Conservation (phyloP, 2,329 filamentous ascomycete genomes). For the Pezicula carpinea region DNA sequence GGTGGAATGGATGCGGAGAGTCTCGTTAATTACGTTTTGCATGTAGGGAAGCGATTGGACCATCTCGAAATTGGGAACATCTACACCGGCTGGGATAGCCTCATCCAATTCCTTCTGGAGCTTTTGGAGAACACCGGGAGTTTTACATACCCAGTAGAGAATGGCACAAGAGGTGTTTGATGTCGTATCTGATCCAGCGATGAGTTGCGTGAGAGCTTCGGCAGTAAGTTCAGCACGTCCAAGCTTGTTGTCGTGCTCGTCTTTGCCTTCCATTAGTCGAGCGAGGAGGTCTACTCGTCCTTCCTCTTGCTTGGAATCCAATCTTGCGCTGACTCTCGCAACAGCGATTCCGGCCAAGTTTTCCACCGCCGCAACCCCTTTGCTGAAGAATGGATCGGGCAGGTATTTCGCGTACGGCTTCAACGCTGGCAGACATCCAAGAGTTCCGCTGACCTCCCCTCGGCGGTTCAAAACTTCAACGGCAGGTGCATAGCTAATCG, state of each 20-base stretch:
- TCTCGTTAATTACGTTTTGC: slow-evolving; percentile 72
- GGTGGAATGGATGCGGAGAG: slow-evolving; percentile 80
- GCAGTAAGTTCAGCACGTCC: slow-evolving; percentile 78
- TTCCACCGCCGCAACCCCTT: slow-evolving; percentile 70
- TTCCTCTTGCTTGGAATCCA: slow-evolving; percentile 63
- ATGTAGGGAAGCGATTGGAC: slow-evolving; percentile 76
- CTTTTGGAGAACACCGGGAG: slow-evolving; percentile 66
- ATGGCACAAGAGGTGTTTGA: slow-evolving; percentile 80
- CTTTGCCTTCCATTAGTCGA: slow-evolving; percentile 79
- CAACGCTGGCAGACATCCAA: slow-evolving; percentile 69
- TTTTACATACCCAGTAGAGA: slow-evolving; percentile 68
- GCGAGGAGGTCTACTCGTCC: slow-evolving; percentile 76
- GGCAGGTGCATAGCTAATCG: slow-evolving; percentile 67
- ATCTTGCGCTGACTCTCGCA: slow-evolving; percentile 69
- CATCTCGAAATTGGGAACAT: slow-evolving; percentile 66
- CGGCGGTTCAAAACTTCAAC: slow-evolving; percentile 86
- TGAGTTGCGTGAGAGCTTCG: slow-evolving; percentile 85
- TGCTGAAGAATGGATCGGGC: slow-evolving; percentile 75
- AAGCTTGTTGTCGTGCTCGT: slow-evolving; percentile 71
- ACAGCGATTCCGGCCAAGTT: slow-evolving; percentile 85
- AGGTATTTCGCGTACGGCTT: slow-evolving; percentile 78
- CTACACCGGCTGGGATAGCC: slow-evolving; percentile 53
- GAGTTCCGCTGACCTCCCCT: slow-evolving; percentile 77
- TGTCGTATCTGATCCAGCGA: slow-evolving; percentile 73
- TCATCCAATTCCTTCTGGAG: slow-evolving; percentile 73